A percentile compares a stretch with the other conserved stretches of the same genome.
Evolutionary conservation across 306 rosid genomes (phyloP).

Genomic region (Prosopis cineraria): DNA sequence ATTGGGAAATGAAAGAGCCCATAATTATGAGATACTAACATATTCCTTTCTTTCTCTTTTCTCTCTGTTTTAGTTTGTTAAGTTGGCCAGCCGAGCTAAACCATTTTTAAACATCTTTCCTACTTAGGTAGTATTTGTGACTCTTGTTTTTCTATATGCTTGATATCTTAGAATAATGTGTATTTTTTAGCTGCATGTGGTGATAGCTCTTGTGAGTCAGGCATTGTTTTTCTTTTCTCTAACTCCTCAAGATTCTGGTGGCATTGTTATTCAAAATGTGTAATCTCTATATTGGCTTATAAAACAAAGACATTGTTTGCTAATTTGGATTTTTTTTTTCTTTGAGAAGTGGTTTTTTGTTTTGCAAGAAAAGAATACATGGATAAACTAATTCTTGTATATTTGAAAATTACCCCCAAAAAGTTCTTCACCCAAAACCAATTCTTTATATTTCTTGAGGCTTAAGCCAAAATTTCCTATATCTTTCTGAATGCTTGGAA

Average conservation of each 20-base stretch:
- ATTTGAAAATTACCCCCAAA: background rate
- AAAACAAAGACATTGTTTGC: background rate
- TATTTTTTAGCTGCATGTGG: background rate
- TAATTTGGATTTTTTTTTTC: background rate
- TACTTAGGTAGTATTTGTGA: background rate
- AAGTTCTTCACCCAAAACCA: background rate
- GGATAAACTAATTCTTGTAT: background rate
- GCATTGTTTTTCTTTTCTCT: constrained; percentile 4
- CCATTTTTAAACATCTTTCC: constrained; percentile 19
- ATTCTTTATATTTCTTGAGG: constrained; percentile 18
- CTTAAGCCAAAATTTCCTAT: constrained; percentile 24
- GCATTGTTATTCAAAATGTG: background rate
- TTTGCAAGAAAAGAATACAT: background rate
- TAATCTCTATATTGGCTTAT: background rate
- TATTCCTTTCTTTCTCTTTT: constrained; percentile 9
- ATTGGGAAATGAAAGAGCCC: background rate
- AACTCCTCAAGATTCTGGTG: background rate
- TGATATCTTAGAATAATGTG: constrained; percentile 15
- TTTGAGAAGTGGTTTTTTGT: background rate
- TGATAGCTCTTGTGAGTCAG: constrained; percentile 21
- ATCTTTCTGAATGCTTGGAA: constrained; percentile 20
- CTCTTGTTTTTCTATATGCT: background rate
- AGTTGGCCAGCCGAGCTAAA: constrained; percentile 18
- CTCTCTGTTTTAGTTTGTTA: constrained; percentile 25
- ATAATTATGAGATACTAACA: background rate